A percentile compares a stretch with the other conserved stretches of the same genome.
These are phyloP conservation scores for Pleurotus ostreatus DNA, from an alignment of 768 basidiomycete genomes.

Conservation along the genomic window DNA sequence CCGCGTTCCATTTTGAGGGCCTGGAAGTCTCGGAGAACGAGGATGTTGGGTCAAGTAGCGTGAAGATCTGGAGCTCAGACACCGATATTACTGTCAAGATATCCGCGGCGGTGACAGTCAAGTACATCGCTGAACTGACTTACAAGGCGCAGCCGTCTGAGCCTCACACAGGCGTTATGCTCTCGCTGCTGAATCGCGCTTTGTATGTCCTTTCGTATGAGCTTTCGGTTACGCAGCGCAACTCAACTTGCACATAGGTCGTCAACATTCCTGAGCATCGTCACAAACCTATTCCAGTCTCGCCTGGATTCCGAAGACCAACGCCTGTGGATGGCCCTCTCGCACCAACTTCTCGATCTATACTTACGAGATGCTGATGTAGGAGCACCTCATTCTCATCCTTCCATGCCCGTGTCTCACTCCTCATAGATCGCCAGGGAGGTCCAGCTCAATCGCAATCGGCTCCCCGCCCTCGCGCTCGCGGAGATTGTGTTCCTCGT, in stretches of 20 bases:
- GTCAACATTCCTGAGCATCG: conserved; percentile 42
- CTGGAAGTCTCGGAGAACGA: conserved; percentile 31
- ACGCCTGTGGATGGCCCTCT: conserved; percentile 64
- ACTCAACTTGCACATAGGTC: conserved; percentile 25
- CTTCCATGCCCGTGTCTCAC: not conserved
- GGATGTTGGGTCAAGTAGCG: conserved; percentile 41
- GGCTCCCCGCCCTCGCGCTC: conserved; percentile 60
- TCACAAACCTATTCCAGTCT: conserved; percentile 54
- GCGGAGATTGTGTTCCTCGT: conserved; percentile 73
- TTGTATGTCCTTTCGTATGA: conserved; percentile 31
- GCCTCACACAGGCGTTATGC: conserved; percentile 29
- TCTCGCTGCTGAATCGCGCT: conserved; percentile 40
- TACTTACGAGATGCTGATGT: conserved; percentile 50
- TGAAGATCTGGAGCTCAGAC: conserved; percentile 59
- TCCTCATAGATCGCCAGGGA: conserved; percentile 34
- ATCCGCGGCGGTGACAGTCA: conserved; percentile 48
- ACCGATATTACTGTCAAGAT: conserved; percentile 65
- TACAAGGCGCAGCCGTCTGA: conserved; percentile 39
- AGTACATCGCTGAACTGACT: conserved; percentile 37
- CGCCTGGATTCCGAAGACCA: conserved; percentile 59
- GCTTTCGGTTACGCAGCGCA: not conserved
- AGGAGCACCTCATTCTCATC: conserved; percentile 12
- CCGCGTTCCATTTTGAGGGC: conserved; percentile 48
- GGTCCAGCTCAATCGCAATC: conserved; percentile 47
- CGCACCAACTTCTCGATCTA: conserved; percentile 55